A percentile compares a stretch with the other conserved stretches of the same genome.
Conservation (phyloP, 192 early-diverging fungal species). For the Coemansia sp. region DNA sequence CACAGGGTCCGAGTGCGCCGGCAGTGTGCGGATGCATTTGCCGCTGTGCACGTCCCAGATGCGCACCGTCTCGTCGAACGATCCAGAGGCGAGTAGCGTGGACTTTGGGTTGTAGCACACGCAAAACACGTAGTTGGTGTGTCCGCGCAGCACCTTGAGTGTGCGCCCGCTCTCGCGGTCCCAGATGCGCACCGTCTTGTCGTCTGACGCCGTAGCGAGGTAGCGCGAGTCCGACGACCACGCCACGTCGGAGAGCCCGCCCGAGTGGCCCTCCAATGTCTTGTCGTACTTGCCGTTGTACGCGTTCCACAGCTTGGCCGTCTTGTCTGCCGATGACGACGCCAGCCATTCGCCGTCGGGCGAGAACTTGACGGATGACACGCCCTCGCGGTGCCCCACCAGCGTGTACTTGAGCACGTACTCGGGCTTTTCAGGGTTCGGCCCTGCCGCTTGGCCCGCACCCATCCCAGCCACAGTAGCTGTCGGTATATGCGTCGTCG, state of each 20-base stretch:
- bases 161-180: constrained; percentile 67
- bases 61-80: constrained; percentile 94
- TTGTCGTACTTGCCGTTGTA: constrained; percentile 76
- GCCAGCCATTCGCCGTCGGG: constrained; percentile 98
- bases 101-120: constrained; percentile 95
- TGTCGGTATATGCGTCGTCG: too few species aligned
- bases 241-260: constrained; percentile 93
- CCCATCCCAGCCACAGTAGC: too few species aligned
- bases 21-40: constrained; percentile 87
- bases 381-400: constrained; percentile 90
- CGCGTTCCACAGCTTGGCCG: constrained; percentile 91
- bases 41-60: constrained; percentile 95
- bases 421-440: constrained; percentile 67
- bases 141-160: constrained; percentile 78
- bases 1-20: constrained; percentile 96
- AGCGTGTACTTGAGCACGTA: constrained; percentile 86
- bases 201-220: constrained; percentile 90
- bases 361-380: constrained; percentile 96
- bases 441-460: too few species aligned
- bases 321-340: constrained; percentile 86
- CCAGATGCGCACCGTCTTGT: constrained; percentile 95
- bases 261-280: constrained; percentile 84
- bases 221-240: constrained; percentile 91
- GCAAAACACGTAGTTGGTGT: constrained; percentile 96
- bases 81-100: constrained; percentile 93